These are phyloP conservation scores for Avena sativa DNA, from an alignment of 176 grass and related monocot species.

Conservation along the genomic window DNA sequence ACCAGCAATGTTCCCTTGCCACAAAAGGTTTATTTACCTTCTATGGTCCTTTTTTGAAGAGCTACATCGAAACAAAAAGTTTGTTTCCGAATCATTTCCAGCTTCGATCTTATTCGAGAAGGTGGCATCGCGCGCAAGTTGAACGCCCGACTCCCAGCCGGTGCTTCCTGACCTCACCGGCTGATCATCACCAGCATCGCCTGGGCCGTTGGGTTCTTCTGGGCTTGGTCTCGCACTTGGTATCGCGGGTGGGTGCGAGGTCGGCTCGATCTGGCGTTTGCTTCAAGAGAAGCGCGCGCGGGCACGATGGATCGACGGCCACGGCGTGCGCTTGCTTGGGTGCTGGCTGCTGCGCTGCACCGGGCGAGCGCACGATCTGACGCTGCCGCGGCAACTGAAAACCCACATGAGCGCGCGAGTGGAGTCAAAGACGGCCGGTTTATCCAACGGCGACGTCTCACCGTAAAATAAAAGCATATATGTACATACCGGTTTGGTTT, in stretches of 20 bases:
- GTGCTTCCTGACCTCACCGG: neutral
- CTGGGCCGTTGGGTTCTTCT: neutral
- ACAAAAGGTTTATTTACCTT: neutral
- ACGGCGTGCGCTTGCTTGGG: neutral
- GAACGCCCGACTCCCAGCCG: neutral
- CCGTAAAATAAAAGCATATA: neutral
- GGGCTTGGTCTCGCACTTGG: neutral
- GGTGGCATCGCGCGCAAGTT: neutral
- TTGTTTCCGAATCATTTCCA: neutral
- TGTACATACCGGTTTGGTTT: neutral
- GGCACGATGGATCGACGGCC: neutral
- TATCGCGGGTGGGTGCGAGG: neutral
- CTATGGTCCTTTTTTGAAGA: neutral
- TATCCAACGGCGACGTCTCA: slow-evolving; percentile 28
- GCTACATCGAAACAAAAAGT: too few relatives aligned
- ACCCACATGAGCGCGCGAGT: neutral
- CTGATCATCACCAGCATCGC: neutral
- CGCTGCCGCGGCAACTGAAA: slow-evolving; percentile 33
- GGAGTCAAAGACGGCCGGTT: neutral
- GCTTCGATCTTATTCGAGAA: neutral
- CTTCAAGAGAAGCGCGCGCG: neutral
- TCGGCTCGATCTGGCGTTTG: neutral
- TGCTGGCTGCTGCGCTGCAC: neutral
- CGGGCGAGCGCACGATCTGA: slow-evolving; percentile 17
- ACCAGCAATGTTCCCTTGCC: neutral